Percentiles rank a stretch among this genome's conserved stretches.
Evolutionary conservation across 2,329 filamentous ascomycete genomes (phyloP).

Genomic region (Clathrospora elynae): DNA sequence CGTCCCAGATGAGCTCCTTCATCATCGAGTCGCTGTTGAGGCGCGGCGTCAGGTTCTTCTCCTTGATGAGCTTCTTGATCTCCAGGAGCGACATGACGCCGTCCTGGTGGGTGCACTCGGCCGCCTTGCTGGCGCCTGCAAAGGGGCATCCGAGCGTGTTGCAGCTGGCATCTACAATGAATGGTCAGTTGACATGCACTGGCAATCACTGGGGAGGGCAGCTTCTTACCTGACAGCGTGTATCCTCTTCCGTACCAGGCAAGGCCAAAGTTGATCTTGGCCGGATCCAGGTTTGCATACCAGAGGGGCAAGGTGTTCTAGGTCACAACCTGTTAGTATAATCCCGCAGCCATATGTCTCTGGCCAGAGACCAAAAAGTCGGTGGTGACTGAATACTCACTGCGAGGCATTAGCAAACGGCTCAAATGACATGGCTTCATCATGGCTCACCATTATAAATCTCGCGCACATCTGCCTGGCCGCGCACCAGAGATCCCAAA

Average conservation of each 20-base stretch:
- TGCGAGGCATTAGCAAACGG: too few species aligned
- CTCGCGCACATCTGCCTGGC: constrained; percentile 2
- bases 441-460: too few species aligned
- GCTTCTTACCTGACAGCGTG: constrained; percentile 22
- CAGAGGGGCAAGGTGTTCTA: too few species aligned
- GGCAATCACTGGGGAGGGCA: too few species aligned
- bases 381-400: too few species aligned
- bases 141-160: constrained; percentile 27
- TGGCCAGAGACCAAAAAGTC: too few species aligned
- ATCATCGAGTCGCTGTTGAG: constrained; percentile 38
- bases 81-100: constrained; percentile 47
- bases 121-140: constrained; percentile 21
- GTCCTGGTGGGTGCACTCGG: constrained; percentile 28
- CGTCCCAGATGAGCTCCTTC: constrained; percentile 43
- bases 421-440: too few species aligned
- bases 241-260: constrained; percentile 55
- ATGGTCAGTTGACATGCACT: too few species aligned
- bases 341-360: too few species aligned
- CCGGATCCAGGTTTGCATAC: constrained; percentile 50
- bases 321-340: too few species aligned
- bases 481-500: neutral
- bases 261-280: constrained; percentile 53
- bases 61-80: constrained; percentile 42
- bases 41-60: constrained; percentile 24
- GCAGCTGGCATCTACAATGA: too few species aligned